Conservation (phyloP, 1,284 basidiomycete genomes). For the Lentinus polychrous region DNA sequence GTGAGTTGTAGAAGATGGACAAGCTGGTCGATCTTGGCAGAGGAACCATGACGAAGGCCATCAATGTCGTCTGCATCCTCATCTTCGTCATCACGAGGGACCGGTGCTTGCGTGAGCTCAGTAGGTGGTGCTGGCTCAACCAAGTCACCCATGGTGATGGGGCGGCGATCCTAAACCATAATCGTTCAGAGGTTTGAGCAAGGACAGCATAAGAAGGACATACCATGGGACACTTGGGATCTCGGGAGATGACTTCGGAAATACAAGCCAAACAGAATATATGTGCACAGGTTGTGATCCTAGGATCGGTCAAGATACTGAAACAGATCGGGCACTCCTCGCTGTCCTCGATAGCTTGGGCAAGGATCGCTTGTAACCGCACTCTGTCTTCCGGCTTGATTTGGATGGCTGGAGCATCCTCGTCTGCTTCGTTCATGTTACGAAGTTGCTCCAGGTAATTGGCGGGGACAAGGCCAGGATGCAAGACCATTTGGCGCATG, state of each 20-base stretch:
- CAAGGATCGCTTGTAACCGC: constrained; percentile 57
- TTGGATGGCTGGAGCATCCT: constrained; percentile 24
- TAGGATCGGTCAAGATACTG: constrained; percentile 53
- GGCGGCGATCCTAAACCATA: constrained; percentile 59
- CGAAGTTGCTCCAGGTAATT: constrained; percentile 70
- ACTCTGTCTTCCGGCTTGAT: constrained; percentile 44
- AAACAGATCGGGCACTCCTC: constrained; percentile 86
- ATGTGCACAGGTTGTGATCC: constrained; percentile 78
- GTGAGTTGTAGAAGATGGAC: constrained; percentile 66
- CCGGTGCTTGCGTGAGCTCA: constrained; percentile 55
- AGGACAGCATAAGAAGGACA: constrained; percentile 7
- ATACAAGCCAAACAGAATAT: constrained; percentile 74
- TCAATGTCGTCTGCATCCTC: constrained; percentile 33
- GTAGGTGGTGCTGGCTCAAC: constrained; percentile 61
- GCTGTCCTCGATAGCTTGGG: constrained; percentile 69
- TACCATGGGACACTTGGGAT: constrained; percentile 78
- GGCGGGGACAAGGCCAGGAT: constrained; percentile 71
- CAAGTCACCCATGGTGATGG: constrained; percentile 52
- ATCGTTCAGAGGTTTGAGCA: background rate
- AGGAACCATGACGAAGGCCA: constrained; percentile 46
- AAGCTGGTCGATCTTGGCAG: constrained; percentile 80
- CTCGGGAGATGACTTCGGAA: constrained; percentile 56
- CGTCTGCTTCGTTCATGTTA: constrained; percentile 29
- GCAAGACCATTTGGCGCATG: constrained; percentile 79
- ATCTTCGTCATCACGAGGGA: constrained; percentile 32